Conservation (phyloP, 495 filamentous ascomycete species). For the Neurospora sp. region DNA sequence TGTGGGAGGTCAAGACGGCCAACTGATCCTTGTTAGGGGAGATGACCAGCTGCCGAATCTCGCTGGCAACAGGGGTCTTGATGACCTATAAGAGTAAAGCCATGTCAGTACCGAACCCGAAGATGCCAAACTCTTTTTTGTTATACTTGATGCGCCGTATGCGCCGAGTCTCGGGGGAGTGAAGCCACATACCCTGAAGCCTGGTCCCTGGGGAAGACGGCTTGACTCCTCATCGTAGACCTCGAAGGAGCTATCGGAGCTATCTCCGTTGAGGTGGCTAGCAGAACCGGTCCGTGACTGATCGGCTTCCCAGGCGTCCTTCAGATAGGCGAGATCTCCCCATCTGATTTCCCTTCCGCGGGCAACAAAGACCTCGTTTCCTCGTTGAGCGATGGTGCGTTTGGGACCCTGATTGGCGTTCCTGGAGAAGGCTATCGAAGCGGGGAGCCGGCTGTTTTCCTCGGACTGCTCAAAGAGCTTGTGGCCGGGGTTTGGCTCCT, state of each 20-base stretch:
- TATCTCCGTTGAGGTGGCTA: slow-evolving; percentile 22
- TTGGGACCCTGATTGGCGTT: slow-evolving; percentile 42
- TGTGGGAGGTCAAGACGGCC: slow-evolving; percentile 74
- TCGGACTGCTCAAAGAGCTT: slow-evolving; percentile 49
- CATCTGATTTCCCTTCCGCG: slow-evolving; percentile 80
- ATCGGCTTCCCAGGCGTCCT: slow-evolving; percentile 52
- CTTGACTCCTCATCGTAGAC: slow-evolving; percentile 20
- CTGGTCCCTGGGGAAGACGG: slow-evolving; percentile 20
- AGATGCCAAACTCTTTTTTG: neutral
- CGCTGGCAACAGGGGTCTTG: slow-evolving; percentile 57
- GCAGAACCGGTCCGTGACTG: slow-evolving; percentile 7
- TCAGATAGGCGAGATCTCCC: slow-evolving; percentile 65
- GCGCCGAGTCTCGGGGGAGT: neutral
- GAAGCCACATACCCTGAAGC: slow-evolving; percentile 35
- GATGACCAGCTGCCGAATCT: slow-evolving; percentile 71
- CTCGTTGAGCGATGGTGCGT: slow-evolving; percentile 61
- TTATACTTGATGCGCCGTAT: neutral
- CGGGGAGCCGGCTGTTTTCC: slow-evolving; percentile 14
- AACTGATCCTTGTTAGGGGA: slow-evolving; percentile 71
- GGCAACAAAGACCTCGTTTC: slow-evolving; percentile 73
- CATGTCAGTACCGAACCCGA: neutral
- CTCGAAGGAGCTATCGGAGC: slow-evolving; percentile 20
- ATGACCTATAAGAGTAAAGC: slow-evolving; percentile 42
- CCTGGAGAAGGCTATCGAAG: slow-evolving; percentile 24
- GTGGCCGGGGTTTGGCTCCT: slow-evolving; percentile 60